A percentile compares a stretch with the other conserved stretches of the same genome.
phyloP scores from a whole-genome alignment of 306 rosid species.

The Arachis hypogaea region DNA sequence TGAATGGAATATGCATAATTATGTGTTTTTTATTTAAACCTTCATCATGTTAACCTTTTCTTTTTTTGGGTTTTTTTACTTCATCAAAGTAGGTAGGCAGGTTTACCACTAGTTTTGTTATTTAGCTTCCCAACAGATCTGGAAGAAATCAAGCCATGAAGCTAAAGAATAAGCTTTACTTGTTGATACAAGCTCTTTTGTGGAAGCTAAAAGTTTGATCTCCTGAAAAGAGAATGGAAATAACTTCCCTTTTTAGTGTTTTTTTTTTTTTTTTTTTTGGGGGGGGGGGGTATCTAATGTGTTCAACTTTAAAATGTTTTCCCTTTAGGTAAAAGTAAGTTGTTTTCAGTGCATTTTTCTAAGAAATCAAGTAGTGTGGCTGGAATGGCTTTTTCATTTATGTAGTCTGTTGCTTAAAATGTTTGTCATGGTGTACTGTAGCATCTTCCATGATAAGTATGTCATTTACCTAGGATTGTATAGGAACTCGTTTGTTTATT shows the following conservation, averaged over 20 bases:
- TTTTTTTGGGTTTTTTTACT: background rate
- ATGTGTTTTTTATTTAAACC: background rate
- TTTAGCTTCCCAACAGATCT: background rate
- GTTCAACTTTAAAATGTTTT: background rate
- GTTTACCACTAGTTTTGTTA: background rate
- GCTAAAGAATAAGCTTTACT: conserved; percentile 1
- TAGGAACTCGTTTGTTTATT: background rate
- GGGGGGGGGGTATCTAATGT: background rate
- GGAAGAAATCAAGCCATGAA: conserved; percentile 9
- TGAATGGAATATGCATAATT: background rate
- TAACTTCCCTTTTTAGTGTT: background rate
- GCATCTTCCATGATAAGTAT: background rate
- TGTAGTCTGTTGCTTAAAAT: background rate
- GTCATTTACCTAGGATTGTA: background rate
- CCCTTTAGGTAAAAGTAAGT: background rate
- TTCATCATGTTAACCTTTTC: conserved; percentile 1
- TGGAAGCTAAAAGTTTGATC: background rate
- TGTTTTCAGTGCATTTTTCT: background rate
- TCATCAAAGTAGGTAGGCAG: conserved; percentile 12
- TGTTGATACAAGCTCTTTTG: conserved; percentile 12
- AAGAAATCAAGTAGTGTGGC: background rate
- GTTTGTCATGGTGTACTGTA: background rate
- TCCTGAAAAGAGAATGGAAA: background rate
- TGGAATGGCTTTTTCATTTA: background rate
- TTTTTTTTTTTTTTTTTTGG: background rate